phyloP scores from a whole-genome alignment of 345 rosid genomes.

The Pugionium dolabratum region DNA sequence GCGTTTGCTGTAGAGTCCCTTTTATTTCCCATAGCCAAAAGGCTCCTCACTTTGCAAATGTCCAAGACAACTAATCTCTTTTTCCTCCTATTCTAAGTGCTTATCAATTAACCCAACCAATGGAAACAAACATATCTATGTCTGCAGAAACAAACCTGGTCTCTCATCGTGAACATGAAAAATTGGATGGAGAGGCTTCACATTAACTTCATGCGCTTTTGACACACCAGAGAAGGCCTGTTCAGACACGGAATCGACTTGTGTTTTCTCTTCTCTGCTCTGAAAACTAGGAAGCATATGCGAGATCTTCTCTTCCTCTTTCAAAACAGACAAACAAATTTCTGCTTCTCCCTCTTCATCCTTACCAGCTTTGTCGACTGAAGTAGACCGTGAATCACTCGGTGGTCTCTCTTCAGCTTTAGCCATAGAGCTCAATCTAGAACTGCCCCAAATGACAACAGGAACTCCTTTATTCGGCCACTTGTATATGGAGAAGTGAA shows the following conservation, averaged over 20 bases:
- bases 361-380: slow-evolving; percentile 9
- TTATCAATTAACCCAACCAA: slow-evolving; percentile 12
- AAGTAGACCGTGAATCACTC: background rate
- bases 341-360: background rate
- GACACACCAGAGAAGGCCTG: slow-evolving; percentile 31
- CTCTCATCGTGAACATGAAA: slow-evolving; percentile 26
- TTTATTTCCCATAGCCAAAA: no score
- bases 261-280: slow-evolving; percentile 33
- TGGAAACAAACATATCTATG: slow-evolving; percentile 7
- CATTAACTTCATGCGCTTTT: slow-evolving; percentile 34
- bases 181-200: slow-evolving; percentile 44
- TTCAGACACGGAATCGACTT: slow-evolving; percentile 24
- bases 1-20: no score
- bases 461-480: slow-evolving; percentile 84
- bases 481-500: slow-evolving; percentile 91
- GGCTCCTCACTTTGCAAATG: no score
- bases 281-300: no score
- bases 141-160: slow-evolving; percentile 39
- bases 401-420: slow-evolving; percentile 26
- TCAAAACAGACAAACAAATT: slow-evolving; percentile 8
- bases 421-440: slow-evolving; percentile 47
- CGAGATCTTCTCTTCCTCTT: slow-evolving; percentile 20
- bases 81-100: no score
- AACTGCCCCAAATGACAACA: slow-evolving; percentile 45
- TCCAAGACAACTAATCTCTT: no score